Evolutionary conservation across 805 yeast species (phyloP), one percentile per base, ranked within the genome.

Genomic region (Candida piceae): DNA sequence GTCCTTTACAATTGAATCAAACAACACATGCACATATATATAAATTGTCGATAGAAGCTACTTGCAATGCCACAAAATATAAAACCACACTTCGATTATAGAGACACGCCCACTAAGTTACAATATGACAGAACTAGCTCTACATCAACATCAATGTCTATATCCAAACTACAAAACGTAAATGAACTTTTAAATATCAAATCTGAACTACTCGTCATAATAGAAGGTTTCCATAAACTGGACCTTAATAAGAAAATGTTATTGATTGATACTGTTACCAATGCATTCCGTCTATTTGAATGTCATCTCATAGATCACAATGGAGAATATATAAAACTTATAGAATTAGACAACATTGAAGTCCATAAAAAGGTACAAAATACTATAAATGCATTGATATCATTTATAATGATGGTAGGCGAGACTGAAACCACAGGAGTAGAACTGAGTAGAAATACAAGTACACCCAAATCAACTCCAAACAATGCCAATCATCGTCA

Each of bases 281-380:
- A 36, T 35, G 37, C 42, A 9, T 50, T 50, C 34, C 24, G 36
- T n/a, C 30, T 50, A 21, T 41, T 47, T 31, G 44, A 41, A 28
- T 36, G 45, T 32, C 25, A 32, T 10, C 27, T 37, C 20, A 19
- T 29, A 8, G 21, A 12, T 20, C 3, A 16, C 9, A 9, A 25
- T 10, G 13, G 21, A 19, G 32, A 13, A 12, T 15, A 17, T 17
- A n/a, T 15, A 20, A 34, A 38, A 13, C 36, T 45, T 13, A 36
- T 44, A 17, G 46, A 42, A n/a, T 27, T 41, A 3, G 51, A 60
- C 1, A 46, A 58, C 10, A 31, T 51, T 5, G 45, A 44, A 7
- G 33, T 62, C 4, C 57, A 53, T 32, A 45, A 57, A n/a, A 50
- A 48, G 35, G 54, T 64, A 48, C 69, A 65, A 37, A 48, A 37